Base-by-base conservation (phyloP, 305 asterid genomes). In the Solanum hybrid region DNA sequence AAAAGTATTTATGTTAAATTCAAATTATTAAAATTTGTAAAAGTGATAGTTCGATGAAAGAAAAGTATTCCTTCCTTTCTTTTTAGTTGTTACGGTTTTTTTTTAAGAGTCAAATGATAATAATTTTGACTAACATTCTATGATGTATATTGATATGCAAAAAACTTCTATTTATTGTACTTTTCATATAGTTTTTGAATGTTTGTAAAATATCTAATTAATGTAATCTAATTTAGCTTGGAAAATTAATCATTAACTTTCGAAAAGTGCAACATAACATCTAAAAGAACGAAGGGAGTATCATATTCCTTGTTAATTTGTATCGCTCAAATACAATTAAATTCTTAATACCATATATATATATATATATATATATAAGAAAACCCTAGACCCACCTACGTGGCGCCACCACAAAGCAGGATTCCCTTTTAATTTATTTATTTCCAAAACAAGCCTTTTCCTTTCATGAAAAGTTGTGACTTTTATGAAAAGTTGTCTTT, bases 401-500 rank as follows among this genome's bases (percentile, higher is more conserved):
- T 40, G 51, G 51, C 5, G 51, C 51, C 51, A 40, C 1, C 51
- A 11, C 15, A 40, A 40, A 40, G 0, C 6, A 40, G 2, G 15
- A 40, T 40, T 40, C 15, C 15, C 51, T 40, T 40, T 40, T 40
- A 40, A 40, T 40, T 11, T 40, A 40, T 40, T 40, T 40, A 40
- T 40, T 40, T 40, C 15, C 51, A 40, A 40, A 40, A 40, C 15
- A 0, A 40, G 15, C 42, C 0, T 3, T 38, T 0, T 1, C 45
- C 4, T 38, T 40, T 40, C 0, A 40, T 40, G 4, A 40, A 40
- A 40, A 38, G 14, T 38, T 38, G 45, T 38, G 14, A 38, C 45
- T 38, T 38, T 38, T 10, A 38, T 38, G 45, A 37, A 2, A 37
- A 37, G 0, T 2, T 37, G 42, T 37, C 0, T 38, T 38, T 3